Percentiles rank a stretch among this genome's conserved stretches.
Conservation (phyloP, 768 basidiomycete species). For the Amanita pallidorosea region DNA sequence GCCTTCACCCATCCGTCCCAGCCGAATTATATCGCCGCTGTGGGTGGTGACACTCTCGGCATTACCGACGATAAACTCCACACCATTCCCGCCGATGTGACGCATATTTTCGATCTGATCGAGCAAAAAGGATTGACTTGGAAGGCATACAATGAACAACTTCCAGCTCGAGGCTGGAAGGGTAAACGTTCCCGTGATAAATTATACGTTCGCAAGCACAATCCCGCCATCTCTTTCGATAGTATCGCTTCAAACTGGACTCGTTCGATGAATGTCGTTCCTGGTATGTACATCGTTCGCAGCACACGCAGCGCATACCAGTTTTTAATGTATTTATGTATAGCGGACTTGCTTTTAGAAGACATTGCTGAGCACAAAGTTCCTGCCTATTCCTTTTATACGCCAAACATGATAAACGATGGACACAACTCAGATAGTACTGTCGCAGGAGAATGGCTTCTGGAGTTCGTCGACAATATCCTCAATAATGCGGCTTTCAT, state of each 20-base stretch:
- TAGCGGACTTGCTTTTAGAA: constrained; percentile 22
- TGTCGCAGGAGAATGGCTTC: constrained; percentile 34
- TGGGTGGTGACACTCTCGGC: constrained; percentile 34
- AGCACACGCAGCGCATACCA: too few relatives aligned
- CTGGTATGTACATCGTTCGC: constrained; percentile 34
- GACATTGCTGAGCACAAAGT: constrained; percentile 39
- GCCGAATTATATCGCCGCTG: constrained; percentile 45
- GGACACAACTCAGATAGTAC: constrained; percentile 49
- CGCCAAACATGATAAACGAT: constrained; percentile 52
- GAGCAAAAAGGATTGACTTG: constrained; percentile 48
- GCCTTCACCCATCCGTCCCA: constrained; percentile 48
- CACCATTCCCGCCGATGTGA: constrained; percentile 34
- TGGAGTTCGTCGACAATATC: constrained; percentile 40
- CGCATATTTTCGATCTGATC: constrained; percentile 49
- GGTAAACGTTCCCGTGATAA: constrained; percentile 25
- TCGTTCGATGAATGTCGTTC: constrained; percentile 36
- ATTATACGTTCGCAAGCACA: constrained; percentile 20
- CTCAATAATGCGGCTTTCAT: constrained; percentile 38
- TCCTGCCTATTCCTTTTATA: constrained; percentile 53
- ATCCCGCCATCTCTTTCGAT: constrained; percentile 39
- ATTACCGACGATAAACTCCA: constrained; percentile 29
- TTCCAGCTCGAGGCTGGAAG: constrained; percentile 38
- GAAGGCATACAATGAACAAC: constrained; percentile 51
- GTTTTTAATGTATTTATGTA: neutral
- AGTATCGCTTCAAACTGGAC: constrained; percentile 30